Evolutionary conservation across 1,284 basidiomycete genomes (phyloP).

Genomic region (Ustilago trichophora): DNA sequence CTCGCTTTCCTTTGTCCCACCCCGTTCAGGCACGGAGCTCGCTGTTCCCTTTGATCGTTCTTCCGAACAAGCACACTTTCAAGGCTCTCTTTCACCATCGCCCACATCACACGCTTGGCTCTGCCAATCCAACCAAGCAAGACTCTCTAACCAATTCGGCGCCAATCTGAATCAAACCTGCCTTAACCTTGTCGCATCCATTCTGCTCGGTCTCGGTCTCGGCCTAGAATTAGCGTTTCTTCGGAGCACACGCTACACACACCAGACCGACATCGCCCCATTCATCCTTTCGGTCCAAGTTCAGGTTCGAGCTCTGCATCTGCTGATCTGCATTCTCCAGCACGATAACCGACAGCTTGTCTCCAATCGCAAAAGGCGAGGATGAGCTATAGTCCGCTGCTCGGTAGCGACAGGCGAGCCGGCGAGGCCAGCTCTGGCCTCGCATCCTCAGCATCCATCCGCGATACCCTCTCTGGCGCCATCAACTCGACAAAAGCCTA

Average conservation of each 20-base stretch:
- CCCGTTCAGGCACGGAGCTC: conserved; percentile 1
- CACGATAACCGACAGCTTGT: no score
- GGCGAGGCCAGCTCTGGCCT: conserved; percentile 25
- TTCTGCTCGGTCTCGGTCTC: not conserved
- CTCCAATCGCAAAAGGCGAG: no score
- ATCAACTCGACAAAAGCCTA: conserved; percentile 55
- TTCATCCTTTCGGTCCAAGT: no score
- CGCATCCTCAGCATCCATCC: conserved; percentile 32
- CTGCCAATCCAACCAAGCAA: no score
- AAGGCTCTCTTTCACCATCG: not conserved
- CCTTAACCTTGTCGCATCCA: not conserved
- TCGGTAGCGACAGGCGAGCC: conserved; percentile 17
- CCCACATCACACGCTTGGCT: no score
- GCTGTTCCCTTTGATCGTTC: not conserved
- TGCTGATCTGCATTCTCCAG: no score
- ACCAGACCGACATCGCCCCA: no score
- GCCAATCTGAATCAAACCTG: no score
- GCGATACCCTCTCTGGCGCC: conserved; percentile 43
- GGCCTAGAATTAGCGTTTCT: no score
- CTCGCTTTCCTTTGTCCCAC: not conserved
- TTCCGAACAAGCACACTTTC: not conserved
- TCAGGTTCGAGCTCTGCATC: no score
- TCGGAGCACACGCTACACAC: no score
- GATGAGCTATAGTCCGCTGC: conserved; percentile 37
- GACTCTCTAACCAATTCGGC: no score